These are phyloP conservation scores for Zizania palustris DNA, from an alignment of 202 grass and related monocot genomes.

Conservation along the genomic window DNA sequence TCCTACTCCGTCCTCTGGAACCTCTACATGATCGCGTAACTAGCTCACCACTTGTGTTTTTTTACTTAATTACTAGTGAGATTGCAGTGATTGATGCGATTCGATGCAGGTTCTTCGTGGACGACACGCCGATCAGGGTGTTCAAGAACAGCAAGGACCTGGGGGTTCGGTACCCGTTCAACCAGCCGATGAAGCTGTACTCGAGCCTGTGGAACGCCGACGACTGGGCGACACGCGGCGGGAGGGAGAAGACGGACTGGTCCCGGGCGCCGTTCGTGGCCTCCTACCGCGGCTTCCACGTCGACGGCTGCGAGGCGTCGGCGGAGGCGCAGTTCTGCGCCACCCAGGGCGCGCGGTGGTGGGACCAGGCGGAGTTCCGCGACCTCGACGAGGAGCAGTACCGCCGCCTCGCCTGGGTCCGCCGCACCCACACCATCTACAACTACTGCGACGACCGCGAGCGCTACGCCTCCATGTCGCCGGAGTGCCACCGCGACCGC, in stretches of 20 bases:
- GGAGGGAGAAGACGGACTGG: constrained; percentile 93
- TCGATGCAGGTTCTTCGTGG: constrained; percentile 69
- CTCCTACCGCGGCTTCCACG: constrained; percentile 81
- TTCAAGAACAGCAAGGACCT: constrained; percentile 86
- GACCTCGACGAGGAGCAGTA: constrained; percentile 85
- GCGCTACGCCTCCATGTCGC: constrained; percentile 38
- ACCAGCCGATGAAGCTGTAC: constrained; percentile 97
- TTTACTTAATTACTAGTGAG: background rate
- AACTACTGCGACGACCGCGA: constrained; percentile 85
- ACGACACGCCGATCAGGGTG: constrained; percentile 85
- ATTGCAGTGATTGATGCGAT: background rate
- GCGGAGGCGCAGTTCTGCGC: constrained; percentile 72
- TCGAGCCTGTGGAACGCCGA: constrained; percentile 94
- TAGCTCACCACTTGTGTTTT: background rate
- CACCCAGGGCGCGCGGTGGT: constrained; percentile 83
- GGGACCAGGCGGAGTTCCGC: constrained; percentile 79
- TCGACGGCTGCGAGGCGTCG: constrained; percentile 91
- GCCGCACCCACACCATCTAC: constrained; percentile 72
- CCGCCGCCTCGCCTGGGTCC: constrained; percentile 55
- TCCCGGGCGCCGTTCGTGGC: constrained; percentile 79
- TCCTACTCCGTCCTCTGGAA: constrained; percentile 92
- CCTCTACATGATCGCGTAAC: constrained; percentile 79
- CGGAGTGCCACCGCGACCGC: constrained; percentile 60
- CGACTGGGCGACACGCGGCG: constrained; percentile 90
- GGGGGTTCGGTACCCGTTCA: constrained; percentile 73